Base-by-base conservation (phyloP, 169 alveolate species). In the Gregarina niphandrodes region DNA sequence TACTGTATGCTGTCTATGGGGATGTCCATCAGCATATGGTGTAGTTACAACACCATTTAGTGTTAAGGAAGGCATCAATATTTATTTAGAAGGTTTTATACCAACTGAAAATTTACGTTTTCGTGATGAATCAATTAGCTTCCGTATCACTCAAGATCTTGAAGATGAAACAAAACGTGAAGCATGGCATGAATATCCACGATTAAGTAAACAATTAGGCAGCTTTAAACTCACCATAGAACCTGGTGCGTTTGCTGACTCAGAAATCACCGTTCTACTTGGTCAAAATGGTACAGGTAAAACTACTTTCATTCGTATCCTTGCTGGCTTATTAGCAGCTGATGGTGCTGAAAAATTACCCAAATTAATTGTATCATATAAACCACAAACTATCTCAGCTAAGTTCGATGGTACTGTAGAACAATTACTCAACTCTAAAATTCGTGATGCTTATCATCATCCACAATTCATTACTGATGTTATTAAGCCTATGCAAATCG, bases 211-310 rank as follows among this genome's bases (percentile, higher is more conserved):
- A 38, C 42, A 60, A 4, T 46, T 62, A 49, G 61, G 60, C 4
- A 48, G 49, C 12, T 62, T 62, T 36, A 49, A 31, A 15, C 62
- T 62, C 17, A 20, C 39, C 6, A 53, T 53, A 6, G 61, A 52
- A 21, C 19, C n/a, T n/a, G n/a, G n/a, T n/a, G n/a, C n/a, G n/a
- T 45, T 45, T 7, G 44, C 53, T 0, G 22, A 42, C 9, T 82
- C 96, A 7, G 95, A 91, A 73, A 87, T 91, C 46, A 59, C 87
- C 42, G 98, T 91, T 4, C 61, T 91, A 57, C 73, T 91, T 21
- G 98, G 98, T 6, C 89, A 91, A 65, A 91, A 91, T 57, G 98
- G 98, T 12, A 64, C 97, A 29, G 98, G 98, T 7, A 92, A 92
- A 61, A 84, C 96, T n/a, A 91, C 98, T 0, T 81, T 88, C 67